Base-by-base conservation (phyloP, 1,139 yeast species). In the Hemisphaericaspora xylanilytica region DNA sequence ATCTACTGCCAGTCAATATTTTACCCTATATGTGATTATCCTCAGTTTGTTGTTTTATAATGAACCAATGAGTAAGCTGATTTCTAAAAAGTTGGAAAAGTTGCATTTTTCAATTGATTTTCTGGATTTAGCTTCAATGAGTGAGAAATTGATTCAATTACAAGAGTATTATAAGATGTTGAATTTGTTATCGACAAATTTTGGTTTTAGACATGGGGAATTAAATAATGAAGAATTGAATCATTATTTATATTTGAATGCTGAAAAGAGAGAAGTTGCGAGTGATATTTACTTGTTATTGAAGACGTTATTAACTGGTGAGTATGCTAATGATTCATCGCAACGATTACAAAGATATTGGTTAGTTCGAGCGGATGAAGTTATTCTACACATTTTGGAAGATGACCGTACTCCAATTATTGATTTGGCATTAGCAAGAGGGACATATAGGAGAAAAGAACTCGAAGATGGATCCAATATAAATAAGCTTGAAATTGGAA, bases 331-430 rank as follows among this genome's bases (percentile, higher is more conserved):
- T 28, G 51, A 45, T 17, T 38, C 48, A 36, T 47, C 44, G 21
- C 43, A 41, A 28, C 43, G 47, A 44, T 32, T 37, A 53, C 65
- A 6, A 51, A 52, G 41, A 53, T 63, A 12, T 42, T 84, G 92
- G 86, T 65, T 75, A 12, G 67, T 88, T 20, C 69, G 80, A 20
- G 80, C 94, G 0, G 75, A 71, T 46, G 63, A 69, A 42, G 57
- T 71, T 21, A 64, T 69, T 21, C 50, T 70, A 30, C 75, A 70
- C 41, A 63, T 71, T 65, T 52, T 71, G 29, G 70, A 70, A 40
- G 73, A 70, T 48, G 68, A 70, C 44, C 43, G 75, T 17, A 55
- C 61, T 1, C 74, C 76, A 3, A 67, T 71, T 15, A 45, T 71
- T 30, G 74, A 71, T 44, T 44, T 71, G 35, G 70, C 67, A 0